Base-by-base conservation (phyloP, 805 yeast species). In the Schwanniomyces vanrijiae region DNA sequence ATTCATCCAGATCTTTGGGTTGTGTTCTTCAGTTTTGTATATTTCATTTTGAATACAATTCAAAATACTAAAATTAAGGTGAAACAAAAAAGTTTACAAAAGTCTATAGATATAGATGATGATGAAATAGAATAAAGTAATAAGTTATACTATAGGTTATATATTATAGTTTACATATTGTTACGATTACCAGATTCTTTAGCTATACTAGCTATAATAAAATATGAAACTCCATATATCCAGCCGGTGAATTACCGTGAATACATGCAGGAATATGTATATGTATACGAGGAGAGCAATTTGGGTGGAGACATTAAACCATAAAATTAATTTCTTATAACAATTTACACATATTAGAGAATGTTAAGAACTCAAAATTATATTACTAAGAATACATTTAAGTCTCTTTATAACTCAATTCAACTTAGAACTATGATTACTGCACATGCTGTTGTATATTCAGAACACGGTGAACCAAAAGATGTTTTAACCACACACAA, bases 391-490 rank as follows among this genome's bases (percentile, higher is more conserved):
- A 22, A 24, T 5, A n/a, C 40, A 14, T 4, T 37, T 13, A 37
- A 22, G 19, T 24, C 20, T 9, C 7, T 24, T 9, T 22, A 16
- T 18, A 34, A 18, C n/a, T 34, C 47, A 26, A 8, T 44, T 18
- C 57, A 53, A 45, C 28, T 42, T 16, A 51, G 66, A 49, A 59
- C 62, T 34, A 72, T 73, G 77, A 64, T 73, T 44, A 72, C 83
- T 16, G 78, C 90, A 0, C 80, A 79, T 55, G 87, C 94, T 7
- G 81, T 87, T 33, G 77, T 86, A 19, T 88, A 84, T 61, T 67
- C 83, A 5, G 65, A 73, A 13, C 84, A 88, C 59, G 96, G 96
- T 16, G 83, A 78, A 35, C 89, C 89, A 1, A 53, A 64, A 19
- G 82, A 81, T 29, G 82, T 76, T 2, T 68, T 84, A 45, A 68